Base-by-base conservation (phyloP, 2,329 filamentous ascomycete species). In the Endocalyx cinctus region DNA sequence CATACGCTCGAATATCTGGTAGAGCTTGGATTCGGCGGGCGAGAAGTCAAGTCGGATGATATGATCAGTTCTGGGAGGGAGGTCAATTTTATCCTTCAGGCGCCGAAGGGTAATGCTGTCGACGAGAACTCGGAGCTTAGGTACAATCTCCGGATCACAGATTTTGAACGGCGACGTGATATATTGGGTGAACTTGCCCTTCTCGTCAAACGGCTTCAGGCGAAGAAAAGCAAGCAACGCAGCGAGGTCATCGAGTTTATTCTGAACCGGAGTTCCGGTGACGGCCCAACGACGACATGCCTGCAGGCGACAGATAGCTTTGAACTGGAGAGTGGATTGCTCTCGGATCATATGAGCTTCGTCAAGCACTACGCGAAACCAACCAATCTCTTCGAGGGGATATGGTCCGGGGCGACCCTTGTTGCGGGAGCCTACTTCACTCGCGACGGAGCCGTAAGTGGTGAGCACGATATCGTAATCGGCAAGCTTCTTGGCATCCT, bases 231-330 rank as follows among this genome's bases (percentile, higher is more conserved):
- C 85, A 38, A 95, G 79, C 3, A 97, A 68, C 2, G 90, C 85
- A 11, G 87, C 85, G 15, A 97, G 71, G 56, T 98, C 92, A 45
- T 94, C 88, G 3, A 97, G 71, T 4, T 86, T 82, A 54, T 98
- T 98, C 60, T 97, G 90, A 7, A 97, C 86, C 0, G 89, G 92
- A 0, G 92, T 97, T 34, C 90, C 92, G 0, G 92, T 97, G n/a
- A 97, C 87, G 3, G 89, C 90, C 92, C 92, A 98, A 20, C 89
- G 82, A 19, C 89, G 79, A 52, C 85, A 76, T 3, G 88, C 86
- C 39, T 84, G 74, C 3, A 97, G 68, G 14, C 78, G 75, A 44
- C 87, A 89, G 14, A 92, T 86, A 4, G 87, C 86, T 55, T 89
- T 87, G 34, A 88, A 94, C 46, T 90, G 84, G 25, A 84, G 68